phyloP scores from a whole-genome alignment of 2,329 filamentous ascomycete species.

The Balansia obtecta region DNA sequence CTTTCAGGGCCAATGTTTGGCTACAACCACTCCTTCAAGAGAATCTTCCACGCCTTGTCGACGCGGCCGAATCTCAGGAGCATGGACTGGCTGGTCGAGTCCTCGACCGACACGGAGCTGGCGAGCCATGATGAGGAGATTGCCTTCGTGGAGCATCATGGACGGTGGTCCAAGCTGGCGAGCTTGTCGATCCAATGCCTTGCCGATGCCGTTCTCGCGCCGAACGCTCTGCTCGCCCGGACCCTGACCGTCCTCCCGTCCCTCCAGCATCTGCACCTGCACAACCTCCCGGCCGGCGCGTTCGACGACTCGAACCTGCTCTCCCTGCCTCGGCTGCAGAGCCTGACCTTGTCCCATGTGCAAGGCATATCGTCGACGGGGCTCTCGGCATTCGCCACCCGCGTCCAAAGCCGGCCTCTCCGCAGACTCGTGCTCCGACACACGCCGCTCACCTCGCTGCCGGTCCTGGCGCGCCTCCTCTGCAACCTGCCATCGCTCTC shows the following conservation, averaged over 20 bases:
- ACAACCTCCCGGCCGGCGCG: slow-evolving; percentile 39
- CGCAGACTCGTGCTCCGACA: slow-evolving; percentile 42
- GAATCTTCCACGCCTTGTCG: slow-evolving; percentile 46
- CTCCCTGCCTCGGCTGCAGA: slow-evolving; percentile 40
- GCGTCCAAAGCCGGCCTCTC: slow-evolving; percentile 31
- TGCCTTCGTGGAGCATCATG: slow-evolving; percentile 38
- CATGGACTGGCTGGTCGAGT: slow-evolving; percentile 46
- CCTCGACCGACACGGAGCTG: slow-evolving; percentile 16
- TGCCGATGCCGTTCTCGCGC: slow-evolving; percentile 40
- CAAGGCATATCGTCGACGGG: slow-evolving; percentile 43
- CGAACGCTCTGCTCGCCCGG: slow-evolving; percentile 37
- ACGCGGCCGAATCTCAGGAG: slow-evolving; percentile 42
- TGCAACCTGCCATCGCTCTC: slow-evolving; percentile 38
- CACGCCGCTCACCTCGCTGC: slow-evolving; percentile 41
- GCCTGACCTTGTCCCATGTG: slow-evolving; percentile 42
- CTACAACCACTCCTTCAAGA: slow-evolving; percentile 44
- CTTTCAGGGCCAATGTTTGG: slow-evolving; percentile 40
- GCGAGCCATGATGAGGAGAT: slow-evolving; percentile 22
- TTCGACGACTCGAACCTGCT: slow-evolving; percentile 46
- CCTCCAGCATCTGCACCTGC: slow-evolving; percentile 47
- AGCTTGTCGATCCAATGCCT: slow-evolving; percentile 47
- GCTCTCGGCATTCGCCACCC: slow-evolving; percentile 43
- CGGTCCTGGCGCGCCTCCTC: slow-evolving; percentile 45
- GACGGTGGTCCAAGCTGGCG: slow-evolving; percentile 41
- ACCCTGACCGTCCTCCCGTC: slow-evolving; percentile 38